Conservation (phyloP, 768 basidiomycete genomes). For the Pleurotus cornucopiae region DNA sequence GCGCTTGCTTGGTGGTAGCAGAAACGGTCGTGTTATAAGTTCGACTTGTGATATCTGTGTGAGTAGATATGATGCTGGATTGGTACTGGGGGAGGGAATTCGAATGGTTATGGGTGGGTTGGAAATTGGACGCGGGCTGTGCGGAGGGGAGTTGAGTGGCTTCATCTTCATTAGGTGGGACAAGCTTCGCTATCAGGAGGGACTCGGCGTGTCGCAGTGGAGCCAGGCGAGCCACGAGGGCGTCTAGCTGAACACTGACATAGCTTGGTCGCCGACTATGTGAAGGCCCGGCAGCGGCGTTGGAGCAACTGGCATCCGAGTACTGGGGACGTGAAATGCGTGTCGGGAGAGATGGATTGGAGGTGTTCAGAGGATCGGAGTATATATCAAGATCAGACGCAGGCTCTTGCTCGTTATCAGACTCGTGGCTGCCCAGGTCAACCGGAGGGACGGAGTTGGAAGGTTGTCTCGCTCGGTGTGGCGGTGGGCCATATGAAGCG, state of each 20-base stretch:
- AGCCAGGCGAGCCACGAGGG: slow-evolving; percentile 55
- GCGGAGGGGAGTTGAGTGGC: slow-evolving; percentile 30
- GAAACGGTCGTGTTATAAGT: slow-evolving; percentile 10
- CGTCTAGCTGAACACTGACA: slow-evolving; percentile 33
- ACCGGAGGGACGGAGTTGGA: slow-evolving; percentile 3
- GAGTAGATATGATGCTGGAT: slow-evolving; percentile 1
- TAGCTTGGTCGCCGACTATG: neutral
- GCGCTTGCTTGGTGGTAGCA: slow-evolving; percentile 14
- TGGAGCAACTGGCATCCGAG: neutral
- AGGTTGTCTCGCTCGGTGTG: slow-evolving; percentile 1
- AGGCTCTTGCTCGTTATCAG: slow-evolving; percentile 21
- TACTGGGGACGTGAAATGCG: neutral
- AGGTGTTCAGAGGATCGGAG: slow-evolving; percentile 1
- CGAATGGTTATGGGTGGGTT: neutral
- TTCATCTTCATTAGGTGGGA: slow-evolving; percentile 63
- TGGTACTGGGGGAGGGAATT: slow-evolving; percentile 1
- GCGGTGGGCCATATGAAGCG: neutral
- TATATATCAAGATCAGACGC: slow-evolving; percentile 3
- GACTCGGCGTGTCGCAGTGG: slow-evolving; percentile 70
- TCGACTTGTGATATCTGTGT: slow-evolving; percentile 11
- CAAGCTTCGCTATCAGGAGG: slow-evolving; percentile 64
- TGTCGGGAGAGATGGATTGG: slow-evolving; percentile 21
- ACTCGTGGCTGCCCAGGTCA: slow-evolving; percentile 16
- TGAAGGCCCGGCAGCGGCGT: neutral
- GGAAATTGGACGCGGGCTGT: neutral